Evolutionary conservation across 2,329 filamentous ascomycete species (phyloP).

Genomic region (Botrytis deweyae): DNA sequence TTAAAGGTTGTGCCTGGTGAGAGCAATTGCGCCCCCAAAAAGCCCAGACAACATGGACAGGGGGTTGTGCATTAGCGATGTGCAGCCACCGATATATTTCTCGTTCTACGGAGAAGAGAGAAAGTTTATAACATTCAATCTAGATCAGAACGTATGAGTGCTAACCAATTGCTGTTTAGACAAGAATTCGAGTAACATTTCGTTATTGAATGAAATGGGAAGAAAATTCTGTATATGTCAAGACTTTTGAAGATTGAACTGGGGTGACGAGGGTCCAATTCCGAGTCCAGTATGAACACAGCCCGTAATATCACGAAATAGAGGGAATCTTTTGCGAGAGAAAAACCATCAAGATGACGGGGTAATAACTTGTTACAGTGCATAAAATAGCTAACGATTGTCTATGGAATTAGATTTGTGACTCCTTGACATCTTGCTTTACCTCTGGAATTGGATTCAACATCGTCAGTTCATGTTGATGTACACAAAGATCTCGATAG

Average conservation of each 20-base stretch:
- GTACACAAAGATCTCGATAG: background rate
- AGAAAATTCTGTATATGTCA: background rate
- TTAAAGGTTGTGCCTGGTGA: background rate
- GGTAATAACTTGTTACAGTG: background rate
- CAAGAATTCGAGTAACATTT: accelerated
- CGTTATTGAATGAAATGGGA: background rate
- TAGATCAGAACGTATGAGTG: background rate
- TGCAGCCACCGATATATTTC: background rate
- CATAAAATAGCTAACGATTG: background rate
- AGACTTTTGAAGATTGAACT: background rate
- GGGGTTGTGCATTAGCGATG: conserved; percentile 11
- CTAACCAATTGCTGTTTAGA: background rate
- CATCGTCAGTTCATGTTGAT: background rate
- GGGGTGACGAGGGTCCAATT: background rate
- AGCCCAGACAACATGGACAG: background rate
- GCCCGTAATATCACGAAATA: background rate
- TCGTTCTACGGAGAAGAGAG: background rate
- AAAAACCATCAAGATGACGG: background rate
- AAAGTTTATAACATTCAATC: background rate
- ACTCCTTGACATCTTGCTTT: background rate
- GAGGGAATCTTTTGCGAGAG: background rate
- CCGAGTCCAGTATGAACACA: background rate
- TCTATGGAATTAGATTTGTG: background rate
- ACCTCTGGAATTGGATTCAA: background rate
- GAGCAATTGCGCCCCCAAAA: background rate